A percentile compares a stretch with the other conserved stretches of the same genome.
These are phyloP conservation scores for Theileria annulata DNA, from an alignment of 169 alveolate species.

Conservation along the genomic window DNA sequence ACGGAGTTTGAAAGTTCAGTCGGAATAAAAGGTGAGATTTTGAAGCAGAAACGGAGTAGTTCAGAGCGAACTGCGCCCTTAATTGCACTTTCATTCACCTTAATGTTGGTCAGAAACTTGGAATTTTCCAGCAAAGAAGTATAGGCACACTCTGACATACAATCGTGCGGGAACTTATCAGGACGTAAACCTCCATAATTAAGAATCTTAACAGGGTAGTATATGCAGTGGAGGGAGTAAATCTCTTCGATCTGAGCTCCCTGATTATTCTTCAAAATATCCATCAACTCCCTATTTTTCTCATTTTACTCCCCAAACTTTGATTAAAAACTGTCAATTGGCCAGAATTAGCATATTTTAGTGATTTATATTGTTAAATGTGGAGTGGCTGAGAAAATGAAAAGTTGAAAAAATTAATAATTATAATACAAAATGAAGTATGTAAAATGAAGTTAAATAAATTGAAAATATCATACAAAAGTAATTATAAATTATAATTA, in stretches of 20 bases:
- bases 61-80: constrained; percentile 24
- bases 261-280: not conserved
- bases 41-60: constrained; percentile 43
- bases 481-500: too few relatives aligned
- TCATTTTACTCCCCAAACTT: too few relatives aligned
- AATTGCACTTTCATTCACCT: constrained; percentile 18
- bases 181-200: constrained; percentile 22
- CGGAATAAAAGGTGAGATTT: constrained; percentile 30
- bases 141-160: constrained; percentile 45
- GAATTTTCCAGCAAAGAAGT: not conserved
- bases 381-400: too few relatives aligned
- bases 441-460: too few relatives aligned
- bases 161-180: constrained; percentile 40
- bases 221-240: constrained; percentile 58
- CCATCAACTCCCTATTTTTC: not conserved
- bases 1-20: not conserved
- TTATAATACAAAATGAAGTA: too few relatives aligned
- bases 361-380: too few relatives aligned
- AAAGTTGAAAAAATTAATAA: too few relatives aligned
- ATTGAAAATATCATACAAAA: too few relatives aligned
- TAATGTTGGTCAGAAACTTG: constrained; percentile 28
- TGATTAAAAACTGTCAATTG: too few relatives aligned
- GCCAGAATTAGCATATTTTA: too few relatives aligned
- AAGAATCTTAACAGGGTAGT: constrained; percentile 50
- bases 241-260: constrained; percentile 58